Conservation (phyloP, 2,329 filamentous ascomycete genomes). For the Dryadomyces quercus-mongolicae region DNA sequence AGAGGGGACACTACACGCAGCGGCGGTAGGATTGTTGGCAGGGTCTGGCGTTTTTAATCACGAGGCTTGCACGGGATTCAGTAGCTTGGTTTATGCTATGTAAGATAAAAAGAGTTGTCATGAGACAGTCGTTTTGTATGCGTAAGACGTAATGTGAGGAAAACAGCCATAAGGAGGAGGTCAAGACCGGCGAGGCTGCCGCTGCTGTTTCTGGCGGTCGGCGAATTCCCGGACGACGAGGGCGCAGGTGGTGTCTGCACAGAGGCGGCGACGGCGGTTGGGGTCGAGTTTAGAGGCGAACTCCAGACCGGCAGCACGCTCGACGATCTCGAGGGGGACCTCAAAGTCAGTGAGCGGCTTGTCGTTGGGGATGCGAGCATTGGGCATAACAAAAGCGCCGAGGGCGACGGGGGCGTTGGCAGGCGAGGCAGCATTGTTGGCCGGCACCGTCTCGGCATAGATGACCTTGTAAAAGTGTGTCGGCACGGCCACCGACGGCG, state of each 20-base stretch:
- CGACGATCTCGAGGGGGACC: slow-evolving; percentile 84
- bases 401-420: slow-evolving; percentile 64
- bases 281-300: slow-evolving; percentile 72
- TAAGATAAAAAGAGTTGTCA: not conserved
- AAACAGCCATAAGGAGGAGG: too few species aligned
- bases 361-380: slow-evolving; percentile 74
- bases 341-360: slow-evolving; percentile 88
- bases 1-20: slow-evolving; percentile 47
- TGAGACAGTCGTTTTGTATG: too few species aligned
- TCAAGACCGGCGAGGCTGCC: slow-evolving; percentile 5
- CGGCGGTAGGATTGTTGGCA: slow-evolving; percentile 12
- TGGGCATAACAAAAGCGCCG: slow-evolving; percentile 90
- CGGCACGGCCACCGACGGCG: slow-evolving; percentile 88
- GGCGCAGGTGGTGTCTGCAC: slow-evolving; percentile 74
- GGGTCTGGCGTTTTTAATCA: not conserved
- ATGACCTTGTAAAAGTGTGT: slow-evolving; percentile 99
- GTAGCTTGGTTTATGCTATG: not conserved
- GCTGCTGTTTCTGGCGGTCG: slow-evolving; percentile 40
- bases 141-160: too few species aligned
- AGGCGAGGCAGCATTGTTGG: slow-evolving; percentile 38
- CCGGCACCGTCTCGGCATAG: slow-evolving; percentile 67
- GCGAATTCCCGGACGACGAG: slow-evolving; percentile 72
- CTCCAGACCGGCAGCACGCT: slow-evolving; percentile 83
- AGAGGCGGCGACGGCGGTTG: slow-evolving; percentile 65
- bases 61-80: not conserved